These are phyloP conservation scores for Inga laurina DNA, from an alignment of 306 rosid genomes.

Conservation along the genomic window DNA sequence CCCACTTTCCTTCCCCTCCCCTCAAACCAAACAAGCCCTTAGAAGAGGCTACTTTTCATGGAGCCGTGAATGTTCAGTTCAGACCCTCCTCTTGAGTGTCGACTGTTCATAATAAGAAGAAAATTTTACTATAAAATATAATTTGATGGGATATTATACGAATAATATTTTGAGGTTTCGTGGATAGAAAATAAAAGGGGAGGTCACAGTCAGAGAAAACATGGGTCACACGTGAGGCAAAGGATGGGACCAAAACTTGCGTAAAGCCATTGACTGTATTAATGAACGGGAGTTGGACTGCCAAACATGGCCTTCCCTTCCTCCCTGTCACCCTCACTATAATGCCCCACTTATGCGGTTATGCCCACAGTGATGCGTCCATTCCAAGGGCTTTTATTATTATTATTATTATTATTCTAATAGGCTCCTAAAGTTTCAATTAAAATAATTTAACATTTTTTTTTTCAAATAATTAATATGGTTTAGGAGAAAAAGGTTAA, in stretches of 20 bases:
- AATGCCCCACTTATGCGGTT: background rate
- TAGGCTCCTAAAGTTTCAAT: background rate
- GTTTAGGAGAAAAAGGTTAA: too few species aligned
- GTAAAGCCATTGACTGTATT: background rate
- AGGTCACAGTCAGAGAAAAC: background rate
- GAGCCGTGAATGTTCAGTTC: background rate
- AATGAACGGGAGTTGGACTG: background rate
- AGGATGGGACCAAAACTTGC: background rate
- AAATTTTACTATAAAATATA: too few species aligned
- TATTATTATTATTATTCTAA: too few species aligned
- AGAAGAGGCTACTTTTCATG: background rate
- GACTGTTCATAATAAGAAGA: too few species aligned
- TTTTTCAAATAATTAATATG: too few species aligned
- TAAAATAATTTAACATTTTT: too few species aligned
- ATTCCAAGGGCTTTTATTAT: background rate
- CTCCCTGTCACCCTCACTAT: background rate
- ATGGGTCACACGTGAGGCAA: background rate
- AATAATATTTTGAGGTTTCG: background rate
- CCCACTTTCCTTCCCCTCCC: too few species aligned
- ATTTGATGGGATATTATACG: background rate
- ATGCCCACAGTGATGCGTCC: background rate
- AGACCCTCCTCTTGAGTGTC: background rate
- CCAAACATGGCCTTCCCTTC: background rate
- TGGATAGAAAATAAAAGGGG: background rate
- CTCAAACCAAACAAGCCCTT: too few species aligned